A percentile compares a stretch with the other conserved stretches of the same genome.
Evolutionary conservation across 345 rosid species (phyloP).

Genomic region (Sisymbrium irio): DNA sequence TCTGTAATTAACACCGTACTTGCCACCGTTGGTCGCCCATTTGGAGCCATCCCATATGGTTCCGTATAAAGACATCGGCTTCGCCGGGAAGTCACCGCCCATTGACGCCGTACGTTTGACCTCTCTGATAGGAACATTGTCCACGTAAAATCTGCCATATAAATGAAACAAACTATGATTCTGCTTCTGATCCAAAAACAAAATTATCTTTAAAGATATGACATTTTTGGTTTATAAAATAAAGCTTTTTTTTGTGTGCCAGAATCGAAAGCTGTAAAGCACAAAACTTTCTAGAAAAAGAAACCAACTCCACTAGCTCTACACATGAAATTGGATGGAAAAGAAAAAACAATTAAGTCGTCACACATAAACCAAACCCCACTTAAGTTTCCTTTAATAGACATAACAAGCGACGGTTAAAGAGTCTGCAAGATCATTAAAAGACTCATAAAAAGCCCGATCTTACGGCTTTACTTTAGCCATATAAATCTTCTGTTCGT

Average conservation of each 20-base stretch:
- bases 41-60: conserved; percentile 96
- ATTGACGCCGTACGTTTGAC: conserved; percentile 58
- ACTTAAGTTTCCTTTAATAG: conserved; percentile 6
- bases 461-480: background rate
- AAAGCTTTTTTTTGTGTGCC: too few species aligned
- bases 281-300: conserved; percentile 13
- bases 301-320: conserved; percentile 11
- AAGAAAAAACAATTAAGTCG: background rate
- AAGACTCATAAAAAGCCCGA: background rate
- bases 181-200: background rate
- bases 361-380: background rate
- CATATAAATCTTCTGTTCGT: background rate
- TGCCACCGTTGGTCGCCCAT: conserved; percentile 98
- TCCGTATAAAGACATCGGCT: conserved; percentile 94
- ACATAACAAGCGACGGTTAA: conserved; percentile 12
- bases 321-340: background rate
- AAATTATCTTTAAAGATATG: background rate
- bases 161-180: background rate
- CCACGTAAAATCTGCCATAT: conserved; percentile 65
- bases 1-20: conserved; percentile 85
- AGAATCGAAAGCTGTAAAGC: conserved; percentile 13
- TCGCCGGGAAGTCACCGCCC: conserved; percentile 90
- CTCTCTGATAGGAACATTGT: conserved; percentile 76
- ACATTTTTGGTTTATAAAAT: conserved; percentile 7
- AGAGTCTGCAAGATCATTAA: background rate